A percentile compares a stretch with the other conserved stretches of the same genome.
These are phyloP conservation scores for Zizania latifolia DNA, from an alignment of 176 grass and related monocot genomes.

Conservation along the genomic window DNA sequence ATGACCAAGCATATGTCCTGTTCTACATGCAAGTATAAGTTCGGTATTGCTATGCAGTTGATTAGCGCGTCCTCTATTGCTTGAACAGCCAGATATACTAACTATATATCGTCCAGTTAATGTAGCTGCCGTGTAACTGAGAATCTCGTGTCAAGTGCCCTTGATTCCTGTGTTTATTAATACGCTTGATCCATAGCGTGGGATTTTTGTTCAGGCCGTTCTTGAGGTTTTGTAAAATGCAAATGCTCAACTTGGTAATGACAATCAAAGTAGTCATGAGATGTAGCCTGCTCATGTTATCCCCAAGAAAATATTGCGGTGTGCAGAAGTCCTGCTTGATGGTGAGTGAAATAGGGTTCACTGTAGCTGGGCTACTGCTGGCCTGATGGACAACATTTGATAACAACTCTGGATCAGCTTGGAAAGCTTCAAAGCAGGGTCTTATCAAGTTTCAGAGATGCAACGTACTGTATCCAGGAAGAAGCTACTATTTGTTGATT, in stretches of 20 bases:
- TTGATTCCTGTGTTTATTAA: constrained; percentile 32
- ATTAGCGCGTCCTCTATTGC: constrained; percentile 24
- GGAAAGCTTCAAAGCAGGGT: too few species aligned
- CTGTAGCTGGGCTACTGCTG: not conserved
- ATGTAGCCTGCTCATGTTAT: constrained; percentile 1
- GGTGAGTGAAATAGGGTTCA: not conserved
- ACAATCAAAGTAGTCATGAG: constrained; percentile 29
- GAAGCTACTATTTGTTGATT: too few species aligned
- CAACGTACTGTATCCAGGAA: too few species aligned
- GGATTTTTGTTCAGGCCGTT: constrained; percentile 30
- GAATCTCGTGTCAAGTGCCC: constrained; percentile 25
- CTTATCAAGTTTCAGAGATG: too few species aligned
- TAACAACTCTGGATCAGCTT: too few species aligned
- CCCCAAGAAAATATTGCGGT: not conserved
- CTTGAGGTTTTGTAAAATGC: constrained; percentile 54
- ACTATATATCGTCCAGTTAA: constrained; percentile 28
- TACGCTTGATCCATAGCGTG: constrained; percentile 35
- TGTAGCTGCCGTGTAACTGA: constrained; percentile 34
- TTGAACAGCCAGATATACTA: constrained; percentile 19
- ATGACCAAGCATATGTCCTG: constrained; percentile 76
- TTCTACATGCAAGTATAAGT: constrained; percentile 81
- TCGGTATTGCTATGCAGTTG: constrained; percentile 10
- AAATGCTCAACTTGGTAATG: constrained; percentile 35
- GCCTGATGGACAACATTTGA: not conserved
- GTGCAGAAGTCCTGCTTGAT: not conserved